phyloP scores from a whole-genome alignment of 2,329 filamentous ascomycete species.

The Paecilomyces fulvus region DNA sequence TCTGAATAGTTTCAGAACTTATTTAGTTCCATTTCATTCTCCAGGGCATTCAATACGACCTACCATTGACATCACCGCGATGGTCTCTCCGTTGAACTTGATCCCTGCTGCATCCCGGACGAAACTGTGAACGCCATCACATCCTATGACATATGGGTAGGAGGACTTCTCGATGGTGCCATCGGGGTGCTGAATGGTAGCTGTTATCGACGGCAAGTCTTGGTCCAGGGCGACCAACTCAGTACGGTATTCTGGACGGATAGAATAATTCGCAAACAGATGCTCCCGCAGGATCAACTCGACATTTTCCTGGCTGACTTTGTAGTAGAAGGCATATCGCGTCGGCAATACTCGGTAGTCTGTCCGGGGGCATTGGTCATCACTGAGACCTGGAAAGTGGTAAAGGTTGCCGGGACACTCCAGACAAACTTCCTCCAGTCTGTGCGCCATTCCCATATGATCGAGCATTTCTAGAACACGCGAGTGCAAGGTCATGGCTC shows the following conservation, averaged over 20 bases:
- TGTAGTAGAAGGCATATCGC: not conserved
- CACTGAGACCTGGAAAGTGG: not conserved
- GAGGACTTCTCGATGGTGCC: not conserved
- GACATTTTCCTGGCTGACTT: not conserved
- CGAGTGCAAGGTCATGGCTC: not conserved
- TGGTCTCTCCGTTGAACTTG: not conserved
- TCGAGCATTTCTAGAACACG: not conserved
- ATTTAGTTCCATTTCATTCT: not conserved
- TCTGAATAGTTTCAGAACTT: not conserved
- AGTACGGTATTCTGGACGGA: not conserved
- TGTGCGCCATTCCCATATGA: not conserved
- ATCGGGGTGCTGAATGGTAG: not conserved
- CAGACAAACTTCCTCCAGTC: not conserved
- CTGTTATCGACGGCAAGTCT: not conserved
- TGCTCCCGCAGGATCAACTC: not conserved
- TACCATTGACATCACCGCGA: conserved; percentile 1
- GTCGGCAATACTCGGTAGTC: not conserved
- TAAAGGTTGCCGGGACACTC: not conserved
- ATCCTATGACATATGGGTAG: not conserved
- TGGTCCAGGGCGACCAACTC: not conserved
- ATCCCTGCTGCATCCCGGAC: not conserved
- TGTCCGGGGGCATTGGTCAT: not conserved
- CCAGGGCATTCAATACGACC: not conserved
- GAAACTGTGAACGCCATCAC: conserved; percentile 1
- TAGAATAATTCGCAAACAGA: not conserved